Evolutionary conservation across 75 land plant genomes (phyloP).

Genomic region (Picea glauca): DNA sequence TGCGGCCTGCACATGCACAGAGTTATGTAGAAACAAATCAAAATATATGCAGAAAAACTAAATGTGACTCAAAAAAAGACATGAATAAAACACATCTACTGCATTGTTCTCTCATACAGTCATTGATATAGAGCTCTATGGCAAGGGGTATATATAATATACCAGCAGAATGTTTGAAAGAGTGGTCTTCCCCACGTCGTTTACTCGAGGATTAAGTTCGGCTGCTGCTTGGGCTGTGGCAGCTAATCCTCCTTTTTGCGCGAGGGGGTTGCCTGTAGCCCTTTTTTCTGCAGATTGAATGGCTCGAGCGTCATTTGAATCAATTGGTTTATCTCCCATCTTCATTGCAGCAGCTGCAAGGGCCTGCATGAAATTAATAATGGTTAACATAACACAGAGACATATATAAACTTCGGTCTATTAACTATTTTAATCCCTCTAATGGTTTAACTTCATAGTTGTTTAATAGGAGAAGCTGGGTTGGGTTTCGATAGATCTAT

Average conservation of each 20-base stretch:
- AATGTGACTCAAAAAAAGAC: constrained; percentile 1
- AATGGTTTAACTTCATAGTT: too few species aligned
- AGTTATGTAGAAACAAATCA: too few species aligned
- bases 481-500: too few species aligned
- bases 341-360: constrained; percentile 50
- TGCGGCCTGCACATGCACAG: constrained; percentile 34
- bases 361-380: constrained; percentile 25
- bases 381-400: too few species aligned
- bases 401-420: too few species aligned
- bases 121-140: neutral
- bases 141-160: neutral
- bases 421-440: too few species aligned
- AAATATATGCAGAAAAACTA: too few species aligned
- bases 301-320: constrained; percentile 64
- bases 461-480: neutral
- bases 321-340: constrained; percentile 55
- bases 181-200: neutral
- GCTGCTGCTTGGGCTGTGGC: constrained; percentile 70
- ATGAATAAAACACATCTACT: neutral
- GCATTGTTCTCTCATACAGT: neutral
- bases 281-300: constrained; percentile 66
- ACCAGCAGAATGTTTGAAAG: neutral
- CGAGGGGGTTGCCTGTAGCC: constrained; percentile 44
- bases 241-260: constrained; percentile 46
- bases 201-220: constrained; percentile 21